These are phyloP conservation scores for Myxozyma melibiosi DNA, from an alignment of 805 yeast species.

Conservation along the genomic window DNA sequence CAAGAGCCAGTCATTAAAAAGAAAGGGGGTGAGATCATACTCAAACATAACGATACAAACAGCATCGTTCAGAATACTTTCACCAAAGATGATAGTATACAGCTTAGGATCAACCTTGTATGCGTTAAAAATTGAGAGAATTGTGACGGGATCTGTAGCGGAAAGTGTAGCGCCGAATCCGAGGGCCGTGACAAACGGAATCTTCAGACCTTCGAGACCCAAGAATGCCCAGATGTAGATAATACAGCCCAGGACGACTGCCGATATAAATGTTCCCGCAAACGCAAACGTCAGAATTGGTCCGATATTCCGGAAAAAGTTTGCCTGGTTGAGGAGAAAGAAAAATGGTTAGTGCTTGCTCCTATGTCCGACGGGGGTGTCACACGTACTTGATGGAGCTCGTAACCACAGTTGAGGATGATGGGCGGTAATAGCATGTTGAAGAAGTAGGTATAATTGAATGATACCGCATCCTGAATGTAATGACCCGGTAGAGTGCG, in stretches of 20 bases:
- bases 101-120: conserved; percentile 97
- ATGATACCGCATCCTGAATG: conserved; percentile 94
- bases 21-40: conserved; percentile 4
- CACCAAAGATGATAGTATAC: conserved; percentile 96
- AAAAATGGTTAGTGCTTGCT: not conserved
- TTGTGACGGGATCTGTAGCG: conserved; percentile 98
- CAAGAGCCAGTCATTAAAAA: too few relatives aligned
- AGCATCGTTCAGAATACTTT: conserved; percentile 92
- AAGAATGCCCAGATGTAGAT: conserved; percentile 81
- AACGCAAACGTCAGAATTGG: conserved; percentile 92
- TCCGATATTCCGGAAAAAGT: conserved; percentile 89
- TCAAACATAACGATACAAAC: conserved; percentile 99
- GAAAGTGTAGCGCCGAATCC: conserved; percentile 97
- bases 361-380: not conserved
- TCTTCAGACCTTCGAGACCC: conserved; percentile 83
- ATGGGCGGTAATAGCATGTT: conserved; percentile 93
- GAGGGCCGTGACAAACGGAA: conserved; percentile 95
- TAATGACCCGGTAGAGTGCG: conserved; percentile 94
- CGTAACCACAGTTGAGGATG: conserved; percentile 95
- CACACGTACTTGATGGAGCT: conserved; percentile 61
- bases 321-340: conserved; percentile 53
- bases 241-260: conserved; percentile 76
- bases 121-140: conserved; percentile 92
- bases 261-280: conserved; percentile 93
- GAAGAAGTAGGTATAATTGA: conserved; percentile 91